Evolutionary conservation across 768 basidiomycete genomes (phyloP), one percentile per base, ranked within the genome.

Genomic region (Tylopilus felleus): DNA sequence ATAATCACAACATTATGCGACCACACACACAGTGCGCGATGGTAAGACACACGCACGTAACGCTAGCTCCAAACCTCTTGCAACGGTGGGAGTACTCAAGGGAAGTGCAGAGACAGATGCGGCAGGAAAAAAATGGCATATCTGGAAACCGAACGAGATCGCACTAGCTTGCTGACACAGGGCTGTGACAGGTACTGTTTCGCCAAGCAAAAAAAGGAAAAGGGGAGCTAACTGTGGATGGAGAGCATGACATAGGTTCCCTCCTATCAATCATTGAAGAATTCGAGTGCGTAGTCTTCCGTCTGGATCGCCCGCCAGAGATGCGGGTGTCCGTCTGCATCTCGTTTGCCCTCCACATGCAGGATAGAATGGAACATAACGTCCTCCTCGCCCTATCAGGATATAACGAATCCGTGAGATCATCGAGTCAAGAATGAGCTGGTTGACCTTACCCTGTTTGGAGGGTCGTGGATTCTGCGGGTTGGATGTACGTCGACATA

Each of bases 331-430:
- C 75, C 77, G 41, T 78, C 76, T 35, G 61, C 70, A 51, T 79
- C 75, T 49, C 68, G 67, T 54, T 76, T 68, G 38, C 77, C 78
- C 61, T 85, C 85, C 35, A 84, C 12, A 81, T 88, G 69, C 22
- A 81, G 83, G 40, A 90, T 66, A 4, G 86, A 88, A 66, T 91
- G 89, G 71, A 89, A 89, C 38, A 55, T 71, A 49, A 90, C 79
- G 57, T 88, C 85, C 56, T 83, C 78, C 2, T 72, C 71, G 40
- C 85, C 87, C 86, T 90, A 60, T 55, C 35, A 43, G 48, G 27
- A 49, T 45, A 49, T 49, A 57, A 47, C 31, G 23, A 46, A 40
- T 42, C 49, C 35, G 49, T 57, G 53, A 56, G 58, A 53, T 40
- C 12, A 29, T 21, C 40, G 21, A 13, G 40, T 43, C 22, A 40